Percentiles rank a stretch among this genome's conserved stretches.
Evolutionary conservation across 2,329 filamentous ascomycete species (phyloP).

Genomic region (Clonostachys solani): DNA sequence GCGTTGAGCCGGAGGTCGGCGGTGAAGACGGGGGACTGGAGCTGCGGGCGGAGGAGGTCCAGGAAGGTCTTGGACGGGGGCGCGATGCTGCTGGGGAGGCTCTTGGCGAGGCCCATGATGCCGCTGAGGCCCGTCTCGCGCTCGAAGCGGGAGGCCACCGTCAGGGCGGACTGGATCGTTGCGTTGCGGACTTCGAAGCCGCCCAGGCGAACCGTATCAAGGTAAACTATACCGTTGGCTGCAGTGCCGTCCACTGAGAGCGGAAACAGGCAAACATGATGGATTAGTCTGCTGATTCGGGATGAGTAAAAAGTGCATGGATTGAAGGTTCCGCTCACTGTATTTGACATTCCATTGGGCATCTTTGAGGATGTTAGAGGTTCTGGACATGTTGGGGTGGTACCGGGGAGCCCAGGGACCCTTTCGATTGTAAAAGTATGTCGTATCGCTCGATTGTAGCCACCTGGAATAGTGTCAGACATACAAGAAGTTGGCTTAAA

Average conservation of each 20-base stretch:
- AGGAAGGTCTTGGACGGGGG: constrained; percentile 39
- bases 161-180: constrained; percentile 43
- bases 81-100: constrained; percentile 34
- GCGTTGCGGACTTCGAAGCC: constrained; percentile 35
- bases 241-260: constrained; percentile 35
- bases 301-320: not conserved
- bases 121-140: constrained; percentile 37
- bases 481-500: not conserved
- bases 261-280: not conserved
- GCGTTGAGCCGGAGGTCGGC: constrained; percentile 43
- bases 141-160: constrained; percentile 37
- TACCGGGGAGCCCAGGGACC: constrained; percentile 34
- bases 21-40: constrained; percentile 39
- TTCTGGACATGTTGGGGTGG: constrained; percentile 37
- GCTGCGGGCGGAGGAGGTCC: constrained; percentile 32
- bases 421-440: constrained; percentile 21
- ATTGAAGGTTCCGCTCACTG: constrained; percentile 23
- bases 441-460: constrained; percentile 47
- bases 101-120: constrained; percentile 47
- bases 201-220: constrained; percentile 43
- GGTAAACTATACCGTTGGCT: constrained; percentile 43
- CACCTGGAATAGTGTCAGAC: constrained; percentile 30
- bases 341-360: constrained; percentile 46
- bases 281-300: not conserved
- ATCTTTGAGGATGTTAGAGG: constrained; percentile 31